Conservation (phyloP, 2,329 filamentous ascomycete genomes). For the Cucurbitaria berberidis region DNA sequence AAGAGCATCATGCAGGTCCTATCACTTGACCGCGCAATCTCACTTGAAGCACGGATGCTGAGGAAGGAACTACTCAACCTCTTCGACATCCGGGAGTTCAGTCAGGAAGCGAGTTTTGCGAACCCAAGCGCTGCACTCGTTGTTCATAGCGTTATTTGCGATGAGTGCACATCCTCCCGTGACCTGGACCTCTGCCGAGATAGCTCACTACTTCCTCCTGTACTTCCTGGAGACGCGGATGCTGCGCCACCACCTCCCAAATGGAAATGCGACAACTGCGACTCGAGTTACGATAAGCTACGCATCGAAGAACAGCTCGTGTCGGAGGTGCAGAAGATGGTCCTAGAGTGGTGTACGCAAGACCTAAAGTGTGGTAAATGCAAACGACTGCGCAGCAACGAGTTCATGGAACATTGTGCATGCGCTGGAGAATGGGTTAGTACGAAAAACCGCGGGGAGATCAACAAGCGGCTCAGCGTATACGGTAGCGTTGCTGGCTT, state of each 20-base stretch:
- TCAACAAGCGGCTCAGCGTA: slow-evolving; percentile 70
- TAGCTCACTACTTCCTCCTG: slow-evolving; percentile 72
- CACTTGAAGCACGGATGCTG: slow-evolving; percentile 83
- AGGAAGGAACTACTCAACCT: slow-evolving; percentile 87
- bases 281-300: slow-evolving; percentile 76
- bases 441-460: slow-evolving; percentile 70
- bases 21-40: slow-evolving; percentile 87
- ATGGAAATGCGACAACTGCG: slow-evolving; percentile 81
- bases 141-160: slow-evolving; percentile 79
- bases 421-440: slow-evolving; percentile 87
- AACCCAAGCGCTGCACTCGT: slow-evolving; percentile 81
- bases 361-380: slow-evolving; percentile 86
- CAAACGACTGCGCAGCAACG: slow-evolving; percentile 73
- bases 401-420: slow-evolving; percentile 95
- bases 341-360: slow-evolving; percentile 84
- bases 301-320: slow-evolving; percentile 84
- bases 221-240: slow-evolving; percentile 39
- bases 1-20: slow-evolving; percentile 94
- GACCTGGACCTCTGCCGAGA: slow-evolving; percentile 94
- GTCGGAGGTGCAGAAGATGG: slow-evolving; percentile 73
- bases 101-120: slow-evolving; percentile 80
- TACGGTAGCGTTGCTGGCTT: slow-evolving; percentile 76
- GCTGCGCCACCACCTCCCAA: slow-evolving; percentile 59
- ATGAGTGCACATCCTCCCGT: slow-evolving; percentile 85
- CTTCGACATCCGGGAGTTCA: slow-evolving; percentile 95